phyloP scores from a whole-genome alignment of 176 grass and related monocot species.

The Tuctoria greenei region DNA sequence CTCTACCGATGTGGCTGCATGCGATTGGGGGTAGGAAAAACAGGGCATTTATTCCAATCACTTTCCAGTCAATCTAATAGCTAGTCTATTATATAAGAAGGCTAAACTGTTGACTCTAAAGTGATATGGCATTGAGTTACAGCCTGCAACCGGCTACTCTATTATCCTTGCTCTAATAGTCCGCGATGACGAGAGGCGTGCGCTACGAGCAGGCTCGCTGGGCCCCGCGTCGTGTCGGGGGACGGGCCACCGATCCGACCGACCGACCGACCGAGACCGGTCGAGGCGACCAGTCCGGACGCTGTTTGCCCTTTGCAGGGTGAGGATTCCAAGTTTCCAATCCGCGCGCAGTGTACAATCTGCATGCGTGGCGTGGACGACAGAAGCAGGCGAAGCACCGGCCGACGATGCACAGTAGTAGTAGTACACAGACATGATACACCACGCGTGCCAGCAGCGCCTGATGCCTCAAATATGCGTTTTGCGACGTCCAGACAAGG shows the following conservation, averaged over 20 bases:
- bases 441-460: conserved; percentile 14
- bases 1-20: no score
- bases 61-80: no score
- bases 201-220: conserved; percentile 1
- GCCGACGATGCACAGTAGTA: background rate
- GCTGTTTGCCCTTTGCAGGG: conserved; percentile 33
- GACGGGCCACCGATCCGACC: conserved; percentile 28
- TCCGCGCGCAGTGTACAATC: background rate
- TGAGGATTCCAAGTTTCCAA: background rate
- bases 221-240: background rate
- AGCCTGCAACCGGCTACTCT: no score
- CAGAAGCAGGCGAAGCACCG: background rate
- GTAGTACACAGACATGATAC: background rate
- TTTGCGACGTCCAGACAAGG: conserved; percentile 27
- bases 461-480: background rate
- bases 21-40: no score
- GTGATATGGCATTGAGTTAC: no score
- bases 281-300: conserved; percentile 18
- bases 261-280: background rate
- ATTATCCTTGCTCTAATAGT: no score
- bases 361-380: background rate
- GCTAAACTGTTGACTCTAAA: no score
- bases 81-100: no score
- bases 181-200: conserved; percentile 28
- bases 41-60: no score